Evolutionary conservation across 106 monocot species (phyloP), one percentile per base, ranked within the genome.

Genomic region (Chionographis japonica): DNA sequence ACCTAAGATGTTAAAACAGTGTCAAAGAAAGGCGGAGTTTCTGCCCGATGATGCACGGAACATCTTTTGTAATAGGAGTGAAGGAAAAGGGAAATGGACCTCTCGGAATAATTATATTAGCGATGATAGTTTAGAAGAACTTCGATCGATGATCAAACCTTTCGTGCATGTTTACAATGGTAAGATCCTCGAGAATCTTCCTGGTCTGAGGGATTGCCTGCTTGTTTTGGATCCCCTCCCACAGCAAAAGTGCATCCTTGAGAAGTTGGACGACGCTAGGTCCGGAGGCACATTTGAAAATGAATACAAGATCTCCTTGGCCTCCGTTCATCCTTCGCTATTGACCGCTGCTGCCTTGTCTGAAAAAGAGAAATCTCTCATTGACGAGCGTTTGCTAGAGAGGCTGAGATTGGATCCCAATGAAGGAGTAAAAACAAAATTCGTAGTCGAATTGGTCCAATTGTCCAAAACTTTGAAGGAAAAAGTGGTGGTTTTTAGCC

Each of bases 81-180:
- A 62, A 13, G 72, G 60, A 18, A 80, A 77, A 65, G 77, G 55
- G 6, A 80, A 69, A 41, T 86, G 81, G 81, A 60, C 62, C 57
- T 41, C 57, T 13, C 60, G 82, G 16, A 76, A 74, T 9, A 72
- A 66, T 68, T 6, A 27, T 17, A 62, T 77, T 11, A 79, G 52
- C 52, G 62, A 54, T 49, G 74, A 49, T n/a, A 68, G 36, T 0
- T 9, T 85, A 2, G 78, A 78, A 13, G 66, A 86, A 58, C 53
- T 89, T 4, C 72, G 74, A 43, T 36, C 60, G 55, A 62, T 77
- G 40, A 70, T 84, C n/a, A 66, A 62, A 38, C 84, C 81, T 3
- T 82, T 94, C 77, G 86, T 94, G 19, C 93, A 94, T 74, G 77
- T 87, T 51, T 75, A 94, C 61, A 79, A 59, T 15, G 93, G 93